These are phyloP conservation scores for Akanthomyces uredinophilus DNA, from an alignment of 2,329 filamentous ascomycete genomes.

Conservation along the genomic window DNA sequence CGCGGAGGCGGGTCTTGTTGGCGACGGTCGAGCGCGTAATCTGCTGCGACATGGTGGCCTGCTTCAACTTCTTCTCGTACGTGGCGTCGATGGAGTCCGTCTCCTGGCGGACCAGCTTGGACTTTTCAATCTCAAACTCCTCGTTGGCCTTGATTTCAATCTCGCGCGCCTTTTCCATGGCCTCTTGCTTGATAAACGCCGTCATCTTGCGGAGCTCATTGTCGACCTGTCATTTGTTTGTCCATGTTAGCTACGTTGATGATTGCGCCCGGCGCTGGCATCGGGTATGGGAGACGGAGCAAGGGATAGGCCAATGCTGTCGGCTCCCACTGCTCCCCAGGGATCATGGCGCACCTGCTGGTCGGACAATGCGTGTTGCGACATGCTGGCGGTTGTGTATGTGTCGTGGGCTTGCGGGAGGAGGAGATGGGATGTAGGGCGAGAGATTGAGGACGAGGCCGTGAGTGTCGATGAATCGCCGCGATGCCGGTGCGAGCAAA, in stretches of 20 bases:
- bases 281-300: conserved; percentile 1
- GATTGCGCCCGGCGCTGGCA: conserved; percentile 4
- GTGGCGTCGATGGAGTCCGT: conserved; percentile 84
- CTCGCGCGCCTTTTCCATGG: conserved; percentile 91
- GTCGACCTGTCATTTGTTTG: conserved; percentile 63
- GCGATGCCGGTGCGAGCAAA: conserved; percentile 7
- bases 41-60: conserved; percentile 96
- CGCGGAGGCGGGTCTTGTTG: conserved; percentile 91
- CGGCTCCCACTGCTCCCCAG: background rate
- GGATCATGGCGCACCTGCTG: conserved; percentile 66
- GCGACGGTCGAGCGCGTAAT: conserved; percentile 93
- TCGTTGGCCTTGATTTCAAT: conserved; percentile 98
- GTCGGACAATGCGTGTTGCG: conserved; percentile 95
- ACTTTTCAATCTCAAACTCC: conserved; percentile 98
- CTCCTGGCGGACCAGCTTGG: conserved; percentile 94
- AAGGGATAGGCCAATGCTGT: background rate
- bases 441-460: background rate
- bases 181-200: conserved; percentile 98
- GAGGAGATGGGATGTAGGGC: background rate
- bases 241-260: background rate
- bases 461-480: conserved; percentile 8
- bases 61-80: conserved; percentile 99
- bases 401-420: conserved; percentile 8
- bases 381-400: conserved; percentile 60
- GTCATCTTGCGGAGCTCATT: conserved; percentile 99